Base-by-base conservation (phyloP, 768 basidiomycete genomes). In the Tephrocybe rancida region DNA sequence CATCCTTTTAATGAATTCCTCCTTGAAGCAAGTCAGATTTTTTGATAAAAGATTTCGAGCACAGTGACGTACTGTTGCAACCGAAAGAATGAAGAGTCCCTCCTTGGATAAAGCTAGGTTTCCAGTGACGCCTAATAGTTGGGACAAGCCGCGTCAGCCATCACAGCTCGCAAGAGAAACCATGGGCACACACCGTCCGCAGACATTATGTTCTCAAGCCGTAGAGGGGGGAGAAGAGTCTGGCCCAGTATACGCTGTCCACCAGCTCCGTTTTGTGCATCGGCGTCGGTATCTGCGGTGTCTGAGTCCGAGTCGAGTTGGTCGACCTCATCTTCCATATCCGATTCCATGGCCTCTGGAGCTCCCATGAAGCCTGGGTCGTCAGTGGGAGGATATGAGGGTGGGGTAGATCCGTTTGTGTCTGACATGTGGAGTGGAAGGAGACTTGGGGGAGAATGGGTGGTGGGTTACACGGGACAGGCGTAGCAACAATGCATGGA, bases 1-100 rank as follows among this genome's bases (percentile, higher is more conserved):
- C 64, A 93, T 76, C 44, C 85, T 80, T 68, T 90, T 89, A 50
- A 94, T 81, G 66, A 93, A 94, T 64, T 92, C 89, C 72, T 95
- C 92, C 92, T 95, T 48, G 35, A 49, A 55, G 47, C 24, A 43
- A 53, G 44, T 52, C 44, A 59, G 47, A 44, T 18, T 42, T 26
- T 39, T 27, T 35, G 29, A 34, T 42, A 39, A 29, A 41, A 22
- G 19, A 2, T 47, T 22, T 19, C 13, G 32, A 42, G 44, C 52
- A 38, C 42, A 43, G 43, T 25, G 24, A 63, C 76, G 44, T 63
- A 92, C 92, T 34, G 92, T 87, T 44, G 91, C 91, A 55, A 88
- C 72, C 9, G 90, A 86, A 21, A 94, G 69, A 52, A 92, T 68
- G 61, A 87, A 92, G 6, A 86, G 70, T 1, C 85, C 89, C 64